Base-by-base conservation (phyloP, 2,329 filamentous ascomycete genomes). In the Fusarium sp. region DNA sequence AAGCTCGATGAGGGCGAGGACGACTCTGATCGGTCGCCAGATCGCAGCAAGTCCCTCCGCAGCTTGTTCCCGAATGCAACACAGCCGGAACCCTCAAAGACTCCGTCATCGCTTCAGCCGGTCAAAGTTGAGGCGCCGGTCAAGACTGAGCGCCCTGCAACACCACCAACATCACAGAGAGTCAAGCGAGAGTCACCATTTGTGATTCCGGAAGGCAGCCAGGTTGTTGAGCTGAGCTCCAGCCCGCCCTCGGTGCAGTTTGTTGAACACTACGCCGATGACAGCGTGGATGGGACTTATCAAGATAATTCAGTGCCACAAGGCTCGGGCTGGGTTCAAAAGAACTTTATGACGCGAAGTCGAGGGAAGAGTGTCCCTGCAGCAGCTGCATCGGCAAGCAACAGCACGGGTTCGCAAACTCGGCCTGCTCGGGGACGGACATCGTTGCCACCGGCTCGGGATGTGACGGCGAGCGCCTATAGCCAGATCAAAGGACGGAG, bases 1-100 rank as follows among this genome's bases (percentile, higher is more conserved):
- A 84, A 79, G 31, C 73, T 86, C 1, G 86, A 87, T 27, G 80
- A 81, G 3, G 80, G 74, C 2, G 79, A 80, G 1, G 79, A 80
- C 18, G 74, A 79, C 25, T 79, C 79, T 20, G 79, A 80, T 31
- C 68, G 35, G n/a, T 68, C 74, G 8, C 70, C 74, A 4, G 76
- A 76, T 20, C 70, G 71, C 29, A 79, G 79, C 31, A 80, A 75
- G 45, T 73, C 78, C 25, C 73, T 73, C 36, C 75, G 75, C 33
- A 77, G 65, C 5, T 68, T 83, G 6, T 83, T 84, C n/a, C 79
- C 79, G 50, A 80, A 81, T 29, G 78, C 79, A 14, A 81, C 80
- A 13, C 82, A 83, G 25, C 80, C 82, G 10, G 70, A 72, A 6
- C 14, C 59, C 2, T 63, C 52, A 1, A 59, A 38, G 6, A 54